Evolutionary conservation across 2,329 filamentous ascomycete genomes (phyloP).

Genomic region (Sporothrix euskadiensis): DNA sequence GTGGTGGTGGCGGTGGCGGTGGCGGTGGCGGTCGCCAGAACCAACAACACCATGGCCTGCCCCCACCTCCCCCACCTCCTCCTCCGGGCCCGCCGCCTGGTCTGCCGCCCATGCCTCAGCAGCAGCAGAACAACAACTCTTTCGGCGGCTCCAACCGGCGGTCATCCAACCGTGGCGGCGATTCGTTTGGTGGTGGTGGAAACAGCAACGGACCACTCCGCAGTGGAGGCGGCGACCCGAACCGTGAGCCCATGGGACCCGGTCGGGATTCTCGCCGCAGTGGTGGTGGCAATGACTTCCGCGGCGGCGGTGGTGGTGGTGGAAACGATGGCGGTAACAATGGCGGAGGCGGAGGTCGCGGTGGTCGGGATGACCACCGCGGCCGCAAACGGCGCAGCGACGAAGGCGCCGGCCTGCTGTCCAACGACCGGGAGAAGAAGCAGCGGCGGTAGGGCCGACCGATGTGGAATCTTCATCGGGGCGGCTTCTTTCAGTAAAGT

Average conservation of each 20-base stretch:
- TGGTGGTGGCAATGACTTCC: neutral
- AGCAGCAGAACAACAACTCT: neutral
- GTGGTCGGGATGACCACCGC: constrained; percentile 42
- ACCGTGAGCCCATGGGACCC: constrained; percentile 36
- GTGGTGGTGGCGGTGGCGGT: neutral
- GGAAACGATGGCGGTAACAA: constrained; percentile 37
- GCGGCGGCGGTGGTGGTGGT: constrained; percentile 36
- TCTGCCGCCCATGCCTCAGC: neutral
- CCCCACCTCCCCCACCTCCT: constrained; percentile 23
- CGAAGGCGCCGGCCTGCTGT: constrained; percentile 50
- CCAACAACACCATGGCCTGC: constrained; percentile 8
- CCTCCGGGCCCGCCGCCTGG: constrained; percentile 19
- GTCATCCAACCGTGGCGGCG: neutral
- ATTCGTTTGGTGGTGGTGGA: neutral
- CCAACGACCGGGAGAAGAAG: constrained; percentile 57
- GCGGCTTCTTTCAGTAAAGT: neutral
- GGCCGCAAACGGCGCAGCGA: constrained; percentile 52
- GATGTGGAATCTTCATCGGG: neutral
- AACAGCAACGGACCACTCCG: constrained; percentile 35
- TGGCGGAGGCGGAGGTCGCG: constrained; percentile 32
- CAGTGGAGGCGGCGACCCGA: constrained; percentile 34
- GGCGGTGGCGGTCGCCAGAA: constrained; percentile 37
- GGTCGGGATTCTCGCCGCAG: constrained; percentile 38
- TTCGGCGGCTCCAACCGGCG: neutral
- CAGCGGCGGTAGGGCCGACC: constrained; percentile 47